A percentile compares a stretch with the other conserved stretches of the same genome.
Conservation (phyloP, 2,329 filamentous ascomycete genomes). For the Aspergillus sp. region DNA sequence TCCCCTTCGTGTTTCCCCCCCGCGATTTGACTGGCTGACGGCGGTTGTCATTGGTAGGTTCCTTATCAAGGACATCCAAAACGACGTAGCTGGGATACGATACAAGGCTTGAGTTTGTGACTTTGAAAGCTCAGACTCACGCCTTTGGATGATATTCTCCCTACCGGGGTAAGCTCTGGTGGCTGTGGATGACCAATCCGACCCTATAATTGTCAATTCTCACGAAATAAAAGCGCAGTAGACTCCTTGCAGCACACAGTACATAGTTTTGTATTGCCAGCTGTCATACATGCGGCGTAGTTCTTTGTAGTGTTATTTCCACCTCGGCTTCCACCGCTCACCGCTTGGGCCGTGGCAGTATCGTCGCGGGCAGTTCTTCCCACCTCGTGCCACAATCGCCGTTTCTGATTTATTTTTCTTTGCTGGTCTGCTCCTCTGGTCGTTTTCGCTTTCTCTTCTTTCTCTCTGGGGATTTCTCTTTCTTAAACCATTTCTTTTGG, state of each 20-base stretch:
- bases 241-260: background rate
- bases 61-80: constrained; percentile 73
- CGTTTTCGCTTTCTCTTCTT: constrained; percentile 7
- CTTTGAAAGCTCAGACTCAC: constrained; percentile 9
- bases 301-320: background rate
- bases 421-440: constrained; percentile 8
- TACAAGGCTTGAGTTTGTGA: constrained; percentile 55
- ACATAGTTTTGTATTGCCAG: background rate
- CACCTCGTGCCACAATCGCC: constrained; percentile 1
- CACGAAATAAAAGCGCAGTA: background rate
- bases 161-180: background rate
- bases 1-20: background rate
- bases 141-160: constrained; percentile 1
- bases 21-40: constrained; percentile 18
- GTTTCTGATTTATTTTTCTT: constrained; percentile 2
- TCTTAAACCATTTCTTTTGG: background rate
- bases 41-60: constrained; percentile 53
- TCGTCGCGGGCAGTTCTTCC: background rate
- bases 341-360: constrained; percentile 15
- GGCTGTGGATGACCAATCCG: background rate
- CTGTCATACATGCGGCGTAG: background rate
- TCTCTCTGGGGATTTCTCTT: constrained; percentile 3
- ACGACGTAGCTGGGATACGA: constrained; percentile 68
- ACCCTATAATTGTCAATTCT: background rate
- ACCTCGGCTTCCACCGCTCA: constrained; percentile 7